Percentiles rank a stretch among this genome's conserved stretches.
Conservation (phyloP, 768 basidiomycete species). For the Kwoniella europaea region DNA sequence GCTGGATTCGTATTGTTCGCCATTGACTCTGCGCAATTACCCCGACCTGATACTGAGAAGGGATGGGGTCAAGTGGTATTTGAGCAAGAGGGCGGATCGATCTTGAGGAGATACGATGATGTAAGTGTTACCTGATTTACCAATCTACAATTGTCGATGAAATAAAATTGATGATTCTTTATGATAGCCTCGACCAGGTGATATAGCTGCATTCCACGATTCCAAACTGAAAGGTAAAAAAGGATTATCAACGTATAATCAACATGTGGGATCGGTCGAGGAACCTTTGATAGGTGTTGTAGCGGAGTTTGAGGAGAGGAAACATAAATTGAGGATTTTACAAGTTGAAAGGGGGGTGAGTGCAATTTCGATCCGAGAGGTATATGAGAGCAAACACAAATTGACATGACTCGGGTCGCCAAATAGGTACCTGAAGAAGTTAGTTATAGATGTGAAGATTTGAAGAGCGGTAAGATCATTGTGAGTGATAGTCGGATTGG, state of each 20-base stretch:
- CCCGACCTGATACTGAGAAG: constrained; percentile 51
- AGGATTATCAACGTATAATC: constrained; percentile 73
- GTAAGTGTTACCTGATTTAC: constrained; percentile 30
- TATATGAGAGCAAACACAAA: not conserved
- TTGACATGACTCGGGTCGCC: not conserved
- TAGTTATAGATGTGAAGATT: constrained; percentile 86
- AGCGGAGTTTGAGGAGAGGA: constrained; percentile 81
- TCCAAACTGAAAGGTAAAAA: constrained; percentile 81
- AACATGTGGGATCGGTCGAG: constrained; percentile 63
- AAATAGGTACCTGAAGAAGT: constrained; percentile 65
- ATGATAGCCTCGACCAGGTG: constrained; percentile 67
- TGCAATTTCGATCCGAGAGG: constrained; percentile 40
- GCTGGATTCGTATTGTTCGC: constrained; percentile 75
- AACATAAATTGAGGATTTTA: constrained; percentile 80
- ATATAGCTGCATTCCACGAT: constrained; percentile 75
- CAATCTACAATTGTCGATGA: no score
- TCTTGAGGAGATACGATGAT: constrained; percentile 76
- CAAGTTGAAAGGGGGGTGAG: constrained; percentile 79
- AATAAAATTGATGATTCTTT: not conserved
- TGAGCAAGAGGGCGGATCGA: constrained; percentile 68
- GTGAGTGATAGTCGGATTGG: constrained; percentile 59
- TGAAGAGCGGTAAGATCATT: constrained; percentile 83
- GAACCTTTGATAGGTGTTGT: constrained; percentile 75
- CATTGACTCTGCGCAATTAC: constrained; percentile 65
- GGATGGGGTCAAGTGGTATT: constrained; percentile 74